Conservation (phyloP, 805 yeast species). For the Diddensiella transvaalensis region DNA sequence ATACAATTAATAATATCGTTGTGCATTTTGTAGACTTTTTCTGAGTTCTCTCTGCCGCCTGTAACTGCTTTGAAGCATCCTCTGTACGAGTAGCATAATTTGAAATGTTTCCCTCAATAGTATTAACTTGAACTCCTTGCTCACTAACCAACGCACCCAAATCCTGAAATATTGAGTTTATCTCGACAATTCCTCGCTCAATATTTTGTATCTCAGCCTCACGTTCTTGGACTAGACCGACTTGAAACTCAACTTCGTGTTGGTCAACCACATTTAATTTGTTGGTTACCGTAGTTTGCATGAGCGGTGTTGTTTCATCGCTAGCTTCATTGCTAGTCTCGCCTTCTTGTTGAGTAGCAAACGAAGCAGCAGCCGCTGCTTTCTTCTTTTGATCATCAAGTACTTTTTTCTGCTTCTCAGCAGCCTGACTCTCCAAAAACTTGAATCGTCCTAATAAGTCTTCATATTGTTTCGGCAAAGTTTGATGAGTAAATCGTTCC, state of each 20-base stretch:
- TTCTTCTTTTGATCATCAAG: constrained; percentile 3
- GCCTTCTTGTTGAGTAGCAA: constrained; percentile 1
- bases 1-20: constrained; percentile 56
- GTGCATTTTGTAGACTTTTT: constrained; percentile 68
- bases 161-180: constrained; percentile 80
- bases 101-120: constrained; percentile 74
- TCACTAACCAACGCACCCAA: constrained; percentile 72
- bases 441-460: constrained; percentile 47
- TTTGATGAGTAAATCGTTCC: constrained; percentile 43
- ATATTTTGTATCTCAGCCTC: constrained; percentile 68
- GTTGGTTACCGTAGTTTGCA: constrained; percentile 26
- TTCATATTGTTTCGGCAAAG: constrained; percentile 54
- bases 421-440: constrained; percentile 43
- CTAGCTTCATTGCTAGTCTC: constrained; percentile 1
- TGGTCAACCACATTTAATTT: constrained; percentile 41
- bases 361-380: background rate
- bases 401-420: constrained; percentile 39
- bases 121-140: constrained; percentile 82
- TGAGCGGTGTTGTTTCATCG: constrained; percentile 24
- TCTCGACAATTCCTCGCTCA: constrained; percentile 75
- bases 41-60: constrained; percentile 74
- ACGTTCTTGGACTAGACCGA: constrained; percentile 56
- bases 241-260: constrained; percentile 29
- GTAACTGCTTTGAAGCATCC: constrained; percentile 65
- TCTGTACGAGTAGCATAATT: constrained; percentile 61